Percentiles rank a stretch among this genome's conserved stretches.
phyloP scores from a whole-genome alignment of 352 stramenopile genomes.

The Phytophthora niederhauseri region DNA sequence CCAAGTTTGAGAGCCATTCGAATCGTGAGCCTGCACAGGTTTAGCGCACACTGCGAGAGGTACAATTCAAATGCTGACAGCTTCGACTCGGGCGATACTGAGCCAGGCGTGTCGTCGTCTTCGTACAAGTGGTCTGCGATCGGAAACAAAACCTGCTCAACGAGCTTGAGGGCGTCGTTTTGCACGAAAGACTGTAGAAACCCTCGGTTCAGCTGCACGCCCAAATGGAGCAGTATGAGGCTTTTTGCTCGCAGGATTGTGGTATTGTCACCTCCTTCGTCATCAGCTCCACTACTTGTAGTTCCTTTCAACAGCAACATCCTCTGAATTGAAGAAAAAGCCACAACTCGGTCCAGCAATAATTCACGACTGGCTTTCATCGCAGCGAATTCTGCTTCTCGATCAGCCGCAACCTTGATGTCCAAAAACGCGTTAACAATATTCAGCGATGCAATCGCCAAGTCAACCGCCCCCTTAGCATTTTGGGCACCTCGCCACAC shows the following conservation, averaged over 20 bases:
- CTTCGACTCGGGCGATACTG: conserved; percentile 14
- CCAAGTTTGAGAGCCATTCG: conserved; percentile 71
- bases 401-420: conserved; percentile 38
- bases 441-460: conserved; percentile 65
- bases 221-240: conserved; percentile 70
- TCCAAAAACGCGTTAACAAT: conserved; percentile 70
- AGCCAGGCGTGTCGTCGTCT: conserved; percentile 6
- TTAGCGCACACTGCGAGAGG: conserved; percentile 63
- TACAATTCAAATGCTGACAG: conserved; percentile 49
- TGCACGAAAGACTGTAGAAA: conserved; percentile 55
- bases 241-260: conserved; percentile 62
- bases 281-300: background rate
- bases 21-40: conserved; percentile 61
- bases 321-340: conserved; percentile 35
- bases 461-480: conserved; percentile 21
- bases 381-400: conserved; percentile 30
- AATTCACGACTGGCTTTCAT: conserved; percentile 40
- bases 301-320: conserved; percentile 28
- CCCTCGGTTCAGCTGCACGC: conserved; percentile 46
- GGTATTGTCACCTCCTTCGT: conserved; percentile 1
- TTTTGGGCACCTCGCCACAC: conserved; percentile 52
- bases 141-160: conserved; percentile 39
- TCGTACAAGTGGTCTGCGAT: conserved; percentile 33
- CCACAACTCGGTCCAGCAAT: conserved; percentile 47
- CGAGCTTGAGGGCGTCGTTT: conserved; percentile 31